Evolutionary conservation across 371 early-diverging fungal species (phyloP).

Genomic region (Actinomortierella wolfii): DNA sequence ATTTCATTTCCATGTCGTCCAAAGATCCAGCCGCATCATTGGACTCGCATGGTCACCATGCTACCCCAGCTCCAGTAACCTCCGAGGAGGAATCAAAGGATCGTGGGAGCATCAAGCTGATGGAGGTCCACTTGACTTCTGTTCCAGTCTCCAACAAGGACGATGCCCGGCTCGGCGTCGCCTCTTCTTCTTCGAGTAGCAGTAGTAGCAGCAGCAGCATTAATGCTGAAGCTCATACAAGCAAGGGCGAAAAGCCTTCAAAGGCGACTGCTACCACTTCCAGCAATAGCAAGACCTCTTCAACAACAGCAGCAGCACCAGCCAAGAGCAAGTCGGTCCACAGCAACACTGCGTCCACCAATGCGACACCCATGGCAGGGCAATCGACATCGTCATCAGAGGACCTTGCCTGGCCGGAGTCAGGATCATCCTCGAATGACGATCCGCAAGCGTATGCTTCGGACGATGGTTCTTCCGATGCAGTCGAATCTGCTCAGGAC

Average conservation of each 20-base stretch:
- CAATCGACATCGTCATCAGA: constrained; percentile 4
- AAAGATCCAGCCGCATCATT: no score
- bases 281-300: neutral
- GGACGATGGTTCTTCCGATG: neutral
- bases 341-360: neutral
- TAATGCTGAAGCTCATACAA: neutral
- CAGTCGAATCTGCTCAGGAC: neutral
- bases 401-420: neutral
- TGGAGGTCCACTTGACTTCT: constrained; percentile 25
- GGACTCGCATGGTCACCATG: no score
- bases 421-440: neutral
- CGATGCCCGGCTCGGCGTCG: neutral
- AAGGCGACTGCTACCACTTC: neutral
- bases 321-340: neutral
- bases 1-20: no score
- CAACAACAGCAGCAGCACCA: constrained; percentile 3
- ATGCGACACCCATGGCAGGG: neutral
- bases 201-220: neutral
- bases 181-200: neutral
- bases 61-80: no score
- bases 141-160: neutral
- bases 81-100: constrained; percentile 26
- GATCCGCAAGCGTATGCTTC: neutral
- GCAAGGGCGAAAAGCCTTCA: no score
- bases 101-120: constrained; percentile 41